phyloP scores from a whole-genome alignment of 129 eudicot genomes.

The carrot (Daucus carota) region DH1_v3.0 NC_030383.2:56348001-56348500 shows the following conservation, averaged over 20 bases:
- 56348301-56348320: slow-evolving; percentile 76
- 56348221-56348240: slow-evolving; percentile 64
- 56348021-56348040: slow-evolving; percentile 90
- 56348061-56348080: slow-evolving; percentile 72
- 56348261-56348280: slow-evolving; percentile 84
- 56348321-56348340: slow-evolving; percentile 96
- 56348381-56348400: slow-evolving; percentile 31
- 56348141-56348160: neutral
- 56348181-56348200: neutral
- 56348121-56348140: neutral
- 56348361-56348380: slow-evolving; percentile 37
- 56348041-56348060: slow-evolving; percentile 95
- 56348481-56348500: slow-evolving; percentile 40
- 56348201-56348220: slow-evolving; percentile 30
- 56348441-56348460: slow-evolving; percentile 80
- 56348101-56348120: neutral
- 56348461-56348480: slow-evolving; percentile 35
- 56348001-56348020: slow-evolving; percentile 94
- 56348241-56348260: slow-evolving; percentile 62
- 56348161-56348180: neutral
- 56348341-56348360: slow-evolving; percentile 70
- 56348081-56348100: slow-evolving; percentile 67
- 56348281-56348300: slow-evolving; percentile 58
- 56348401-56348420: slow-evolving; percentile 27
- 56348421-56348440: slow-evolving; percentile 55